Evolutionary conservation across 1,139 yeast species (phyloP), one percentile per base, ranked within the genome.

Genomic region (Sugiyamaella pinicola): DNA sequence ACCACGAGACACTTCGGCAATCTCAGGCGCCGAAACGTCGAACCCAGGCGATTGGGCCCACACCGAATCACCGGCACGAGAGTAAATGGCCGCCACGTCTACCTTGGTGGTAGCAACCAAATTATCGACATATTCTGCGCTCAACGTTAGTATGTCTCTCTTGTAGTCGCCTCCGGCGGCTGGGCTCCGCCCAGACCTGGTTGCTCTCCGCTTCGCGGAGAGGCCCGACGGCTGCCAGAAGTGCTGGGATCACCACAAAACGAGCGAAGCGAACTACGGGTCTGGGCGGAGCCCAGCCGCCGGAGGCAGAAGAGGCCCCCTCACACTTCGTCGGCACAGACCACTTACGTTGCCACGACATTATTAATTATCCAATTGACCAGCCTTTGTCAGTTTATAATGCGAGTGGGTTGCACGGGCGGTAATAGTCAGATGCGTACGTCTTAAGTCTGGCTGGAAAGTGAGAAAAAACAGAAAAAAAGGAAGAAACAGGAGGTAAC

Each of bases 1-100:
- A 26, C 96, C 98, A 55, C 73, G 73, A 49, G 90, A 95, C 58
- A 93, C 75, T 64, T 80, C 87, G 49, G 77, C 65, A 63, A 91
- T 83, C 74, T 93, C 99, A 51, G 77, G 75, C 19, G 84, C 81
- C 52, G 80, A 79, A 47, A 90, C 82, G 61, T 81, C 76, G 65
- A 88, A 82, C 49, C 82, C 82, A 55, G 87, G 79, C 21, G 95
- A 78, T 65, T 85, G 82, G 22, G 99, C 98, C 99, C 99, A 93
- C 55, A 84, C 81, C 33, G 96, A 81, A 70, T 91, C 96, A 43
- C 99, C 99, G 10, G 95, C 96, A 62, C 87, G 84, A 13, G 97
- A 91, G 74, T 87, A 90, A 64, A 93, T 83, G 49, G 95, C 95
- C 34, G 98, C 96, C 72, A 84, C 83, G 75, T 91, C 97, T 63